These are phyloP conservation scores for Vitis vinifera DNA, from an alignment of 164 flowering plant genomes.

Conservation along the genomic window ASM3070453v1 NC_081813.1:262001-262500, in stretches of 20 bases:
- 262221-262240: slow-evolving; percentile 30
- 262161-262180: slow-evolving; percentile 22
- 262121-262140: slow-evolving; percentile 19
- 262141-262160: slow-evolving; percentile 23
- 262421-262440: not conserved
- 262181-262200: slow-evolving; percentile 37
- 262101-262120: slow-evolving; percentile 3
- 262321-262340: not conserved
- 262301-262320: slow-evolving; percentile 11
- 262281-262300: slow-evolving; percentile 51
- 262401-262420: not conserved
- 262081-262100: slow-evolving; percentile 26
- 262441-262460: not conserved
- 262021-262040: slow-evolving; percentile 6
- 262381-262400: not conserved
- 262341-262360: not conserved
- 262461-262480: too few species aligned
- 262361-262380: not conserved
- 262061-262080: slow-evolving; percentile 19
- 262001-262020: too few species aligned
- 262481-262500: not conserved
- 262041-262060: slow-evolving; percentile 51
- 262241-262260: slow-evolving; percentile 19
- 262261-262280: slow-evolving; percentile 29
- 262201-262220: slow-evolving; percentile 18